Evolutionary conservation across 495 filamentous ascomycete species (phyloP), one percentile per base, ranked within the genome.

Genomic region (Penicillium taxi): DNA sequence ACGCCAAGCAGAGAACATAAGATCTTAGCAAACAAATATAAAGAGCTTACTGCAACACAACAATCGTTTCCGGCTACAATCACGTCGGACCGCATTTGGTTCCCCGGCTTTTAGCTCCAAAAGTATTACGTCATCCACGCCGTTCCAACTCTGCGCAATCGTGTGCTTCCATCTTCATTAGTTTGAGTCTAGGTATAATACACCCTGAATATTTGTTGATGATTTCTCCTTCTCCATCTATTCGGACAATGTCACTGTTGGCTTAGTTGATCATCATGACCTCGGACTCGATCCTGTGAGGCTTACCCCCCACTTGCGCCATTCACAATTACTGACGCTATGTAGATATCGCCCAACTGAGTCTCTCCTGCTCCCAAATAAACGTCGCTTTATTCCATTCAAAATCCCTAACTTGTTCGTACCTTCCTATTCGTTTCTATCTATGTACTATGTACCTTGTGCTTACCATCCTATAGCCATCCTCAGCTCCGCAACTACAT

Each of bases 401-500:
- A 72, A 68, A 31, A 87, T 95, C 33, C 81, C 78, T 22, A 76
- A 79, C 48, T 75, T 77, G 82, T 86, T 54, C 55, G 81, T 77
- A 46, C 36, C 26, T 17, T 39, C 26, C 34, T 41, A 12, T 17
- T 33, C 41, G 15, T 28, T 36, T 32, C 29, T 19, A 23, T 28
- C 33, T 24, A 31, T 22, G 29, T 42, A 42, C 42, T n/a, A n/a
- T n/a, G n/a, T n/a, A n/a, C 21, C 26, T n/a, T 27, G 28, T 21
- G 28, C 47, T 44, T 28, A 50, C 39, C 24, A 27, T 17, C 44
- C 9, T 11, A 35, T 56, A 95, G 89, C 45, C 91, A 98, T 59
- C 84, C 80, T 68, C 91, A 98, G 62, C 75, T 98, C 31, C 84
- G 88, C 33, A 87, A 93, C 47, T 78, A 94, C 45, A 81, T 96